Percentiles rank a stretch among this genome's conserved stretches.
phyloP scores from a whole-genome alignment of 805 yeast genomes.

The Starmera quercuum region DNA sequence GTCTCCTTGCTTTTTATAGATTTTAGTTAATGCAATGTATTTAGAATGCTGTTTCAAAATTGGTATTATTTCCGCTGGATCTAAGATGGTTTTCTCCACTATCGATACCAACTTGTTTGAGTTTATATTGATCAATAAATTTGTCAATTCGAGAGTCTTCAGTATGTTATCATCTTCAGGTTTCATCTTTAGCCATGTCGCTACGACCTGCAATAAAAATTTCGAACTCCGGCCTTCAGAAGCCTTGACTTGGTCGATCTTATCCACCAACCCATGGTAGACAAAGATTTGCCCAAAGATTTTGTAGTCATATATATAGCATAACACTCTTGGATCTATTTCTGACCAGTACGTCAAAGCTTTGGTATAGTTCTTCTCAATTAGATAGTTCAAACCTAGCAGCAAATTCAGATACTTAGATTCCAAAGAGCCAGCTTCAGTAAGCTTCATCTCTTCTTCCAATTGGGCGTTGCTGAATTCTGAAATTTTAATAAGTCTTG shows the following conservation, averaged over 20 bases:
- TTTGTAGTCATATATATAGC: constrained; percentile 10
- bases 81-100: constrained; percentile 1
- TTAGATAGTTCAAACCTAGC: constrained; percentile 25
- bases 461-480: constrained; percentile 5
- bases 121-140: too few relatives aligned
- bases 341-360: too few relatives aligned
- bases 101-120: constrained; percentile 4
- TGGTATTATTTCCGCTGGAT: constrained; percentile 3
- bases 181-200: constrained; percentile 15
- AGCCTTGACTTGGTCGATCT: constrained; percentile 6
- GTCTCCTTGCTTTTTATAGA: constrained; percentile 2
- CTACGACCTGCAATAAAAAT: constrained; percentile 14
- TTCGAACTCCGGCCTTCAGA: constrained; percentile 12
- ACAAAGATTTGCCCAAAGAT: constrained; percentile 14
- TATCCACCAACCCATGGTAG: constrained; percentile 12
- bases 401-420: constrained; percentile 30
- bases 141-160: constrained; percentile 10
- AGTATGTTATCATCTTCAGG: constrained; percentile 10
- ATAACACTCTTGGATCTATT: constrained; percentile 17
- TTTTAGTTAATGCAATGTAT: constrained; percentile 8
- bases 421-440: constrained; percentile 29
- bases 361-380: too few relatives aligned
- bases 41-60: constrained; percentile 6
- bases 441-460: constrained; percentile 20
- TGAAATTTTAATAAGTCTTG: constrained; percentile 13